Conservation (phyloP, 179 eudicot species). For the Patellifolia procumbens region DNA sequence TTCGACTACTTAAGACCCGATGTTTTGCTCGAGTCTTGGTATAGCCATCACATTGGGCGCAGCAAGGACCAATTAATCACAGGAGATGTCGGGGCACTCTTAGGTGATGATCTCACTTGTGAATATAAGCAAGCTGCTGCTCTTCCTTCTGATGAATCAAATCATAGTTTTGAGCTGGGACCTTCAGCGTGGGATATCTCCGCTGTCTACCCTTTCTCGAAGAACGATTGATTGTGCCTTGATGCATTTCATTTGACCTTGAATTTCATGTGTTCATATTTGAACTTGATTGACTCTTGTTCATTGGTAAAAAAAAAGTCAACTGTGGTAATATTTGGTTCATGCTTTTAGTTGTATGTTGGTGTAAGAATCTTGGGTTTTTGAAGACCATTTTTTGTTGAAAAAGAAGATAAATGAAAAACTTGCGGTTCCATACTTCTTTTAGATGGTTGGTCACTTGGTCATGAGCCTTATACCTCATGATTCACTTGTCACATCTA, state of each 20-base stretch:
- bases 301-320: background rate
- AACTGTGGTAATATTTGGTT: background rate
- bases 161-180: background rate
- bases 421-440: background rate
- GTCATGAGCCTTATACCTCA: too few relatives aligned
- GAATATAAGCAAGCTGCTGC: slow-evolving; percentile 41
- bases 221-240: background rate
- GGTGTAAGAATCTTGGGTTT: slow-evolving; percentile 8
- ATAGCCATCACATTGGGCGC: slow-evolving; percentile 29
- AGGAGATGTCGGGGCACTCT: slow-evolving; percentile 45
- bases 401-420: background rate
- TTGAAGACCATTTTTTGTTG: slow-evolving; percentile 14
- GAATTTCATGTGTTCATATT: slow-evolving; percentile 11
- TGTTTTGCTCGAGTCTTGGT: slow-evolving; percentile 57
- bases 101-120: slow-evolving; percentile 47
- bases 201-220: background rate
- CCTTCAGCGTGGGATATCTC: slow-evolving; percentile 1
- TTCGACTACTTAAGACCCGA: slow-evolving; percentile 60
- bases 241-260: slow-evolving; percentile 10
- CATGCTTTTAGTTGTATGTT: background rate
- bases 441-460: background rate
- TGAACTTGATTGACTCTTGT: background rate
- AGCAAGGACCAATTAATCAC: slow-evolving; percentile 37
- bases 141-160: slow-evolving; percentile 33
- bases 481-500: too few relatives aligned